phyloP scores from a whole-genome alignment of 345 rosid species.

The Laguncularia racemosa region DNA sequence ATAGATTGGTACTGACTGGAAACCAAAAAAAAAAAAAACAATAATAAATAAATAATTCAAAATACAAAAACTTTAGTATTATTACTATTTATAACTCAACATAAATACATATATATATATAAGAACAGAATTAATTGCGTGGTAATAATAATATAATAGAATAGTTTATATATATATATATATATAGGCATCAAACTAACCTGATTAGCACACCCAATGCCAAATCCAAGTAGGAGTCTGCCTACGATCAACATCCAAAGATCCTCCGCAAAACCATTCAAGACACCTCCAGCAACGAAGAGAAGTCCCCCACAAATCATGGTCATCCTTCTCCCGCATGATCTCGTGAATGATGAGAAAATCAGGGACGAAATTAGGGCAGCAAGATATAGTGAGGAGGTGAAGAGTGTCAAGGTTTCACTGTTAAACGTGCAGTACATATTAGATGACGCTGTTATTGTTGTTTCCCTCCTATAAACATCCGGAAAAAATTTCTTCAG shows the following conservation, averaged over 20 bases:
- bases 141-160: no score
- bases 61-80: no score
- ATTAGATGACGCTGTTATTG: conserved; percentile 17
- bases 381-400: conserved; percentile 31
- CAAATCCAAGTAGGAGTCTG: conserved; percentile 25
- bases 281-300: conserved; percentile 20
- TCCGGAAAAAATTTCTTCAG: conserved; percentile 25
- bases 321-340: conserved; percentile 14
- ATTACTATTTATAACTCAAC: no score
- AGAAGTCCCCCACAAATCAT: conserved; percentile 19
- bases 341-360: conserved; percentile 10
- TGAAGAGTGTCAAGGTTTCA: conserved; percentile 28
- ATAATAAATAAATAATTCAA: neutral
- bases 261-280: conserved; percentile 20
- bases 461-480: conserved; percentile 19
- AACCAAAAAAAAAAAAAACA: neutral
- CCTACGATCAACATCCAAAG: conserved; percentile 28
- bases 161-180: no score
- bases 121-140: no score
- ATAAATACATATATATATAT: no score
- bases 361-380: conserved; percentile 20
- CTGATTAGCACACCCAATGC: conserved; percentile 34
- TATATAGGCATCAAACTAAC: no score
- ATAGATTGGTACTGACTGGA: conserved; percentile 29
- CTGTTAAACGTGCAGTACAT: conserved; percentile 31